Evolutionary conservation across 352 stramenopile species (phyloP), one percentile per base, ranked within the genome.

Genomic region (Pythium aristosporum): DNA sequence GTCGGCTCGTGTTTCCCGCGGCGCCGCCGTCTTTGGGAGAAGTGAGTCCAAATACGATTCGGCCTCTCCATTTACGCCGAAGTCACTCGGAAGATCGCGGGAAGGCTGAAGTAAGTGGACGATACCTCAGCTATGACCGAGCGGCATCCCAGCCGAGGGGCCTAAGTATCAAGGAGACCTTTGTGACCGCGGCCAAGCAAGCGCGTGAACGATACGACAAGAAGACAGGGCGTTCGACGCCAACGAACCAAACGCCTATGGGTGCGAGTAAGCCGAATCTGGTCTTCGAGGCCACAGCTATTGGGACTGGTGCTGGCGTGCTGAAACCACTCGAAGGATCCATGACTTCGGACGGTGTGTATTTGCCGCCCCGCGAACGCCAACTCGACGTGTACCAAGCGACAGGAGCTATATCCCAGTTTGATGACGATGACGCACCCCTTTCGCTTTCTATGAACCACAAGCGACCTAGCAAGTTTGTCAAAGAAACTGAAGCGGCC

Each of bases 331-430:
- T 52, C 12, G 46, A 61, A 23, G 53, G 28, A 41, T 43, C 30
- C 25, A 55, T 57, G 36, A 50, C 43, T 5, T 65, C 57, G n/a
- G 52, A 42, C 11, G 50, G 30, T 11, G 28, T 32, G 23, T 65
- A 65, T 20, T 32, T 70, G 32, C 56, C 63, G 18, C 63, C 63
- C 15, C 56, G 63, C 1, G 48, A 65, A n/a, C 55, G 39, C 16
- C 63, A 70, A 34, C 8, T 65, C 0, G 57, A 70, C 37, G 23
- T 70, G 16, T 70, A 70, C 36, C 39, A 65, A 21, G 63, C 44
- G 1, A 65, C 57, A 5, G 63, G 63, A 16, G 63, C 63, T 12
- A 25, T 43, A 5, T 70, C 63, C 1, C 56, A 65, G 25, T 42
- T 62, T 34, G 56, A 61, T 34, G 56, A 61, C 37, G 46, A 47